Percentiles rank a stretch among this genome's conserved stretches.
Evolutionary conservation across 805 yeast genomes (phyloP).

Genomic region (Ogataea thermomethanolica): DNA sequence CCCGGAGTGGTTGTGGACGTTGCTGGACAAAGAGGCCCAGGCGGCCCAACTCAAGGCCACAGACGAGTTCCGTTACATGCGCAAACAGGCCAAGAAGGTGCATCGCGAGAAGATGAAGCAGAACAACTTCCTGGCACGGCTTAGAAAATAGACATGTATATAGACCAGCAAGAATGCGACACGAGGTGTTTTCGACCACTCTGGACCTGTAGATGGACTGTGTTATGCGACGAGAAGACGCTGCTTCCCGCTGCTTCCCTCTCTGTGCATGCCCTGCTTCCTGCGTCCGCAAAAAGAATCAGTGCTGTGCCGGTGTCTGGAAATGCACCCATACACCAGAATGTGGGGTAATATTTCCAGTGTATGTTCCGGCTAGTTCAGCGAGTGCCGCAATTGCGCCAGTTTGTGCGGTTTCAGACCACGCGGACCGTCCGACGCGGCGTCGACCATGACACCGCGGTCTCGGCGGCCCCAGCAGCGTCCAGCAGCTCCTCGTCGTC

Average conservation of each 20-base stretch:
- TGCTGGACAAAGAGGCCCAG: conserved; percentile 66
- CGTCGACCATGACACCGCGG: neutral
- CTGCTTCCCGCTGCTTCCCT: too few species aligned
- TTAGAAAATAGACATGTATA: conserved; percentile 27
- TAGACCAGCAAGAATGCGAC: neutral
- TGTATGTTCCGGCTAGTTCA: neutral
- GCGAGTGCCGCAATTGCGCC: too few species aligned
- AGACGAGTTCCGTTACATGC: conserved; percentile 63
- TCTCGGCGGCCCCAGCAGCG: neutral
- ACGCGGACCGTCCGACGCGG: too few species aligned
- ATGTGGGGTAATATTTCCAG: conserved; percentile 6
- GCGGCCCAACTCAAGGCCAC: conserved; percentile 47
- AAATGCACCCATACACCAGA: conserved; percentile 1
- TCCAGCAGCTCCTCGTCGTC: conserved; percentile 23
- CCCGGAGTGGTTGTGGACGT: conserved; percentile 93
- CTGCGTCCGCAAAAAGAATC: too few species aligned
- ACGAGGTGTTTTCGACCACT: too few species aligned
- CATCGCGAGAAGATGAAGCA: conserved; percentile 71
- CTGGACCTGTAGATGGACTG: too few species aligned
- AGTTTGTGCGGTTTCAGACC: too few species aligned
- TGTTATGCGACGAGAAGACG: too few species aligned
- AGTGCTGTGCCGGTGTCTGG: too few species aligned
- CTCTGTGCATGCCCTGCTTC: too few species aligned
- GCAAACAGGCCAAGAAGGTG: conserved; percentile 62
- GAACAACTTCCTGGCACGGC: conserved; percentile 70